phyloP scores from a whole-genome alignment of 306 rosid species.

The Trifolium subterraneum region DNA sequence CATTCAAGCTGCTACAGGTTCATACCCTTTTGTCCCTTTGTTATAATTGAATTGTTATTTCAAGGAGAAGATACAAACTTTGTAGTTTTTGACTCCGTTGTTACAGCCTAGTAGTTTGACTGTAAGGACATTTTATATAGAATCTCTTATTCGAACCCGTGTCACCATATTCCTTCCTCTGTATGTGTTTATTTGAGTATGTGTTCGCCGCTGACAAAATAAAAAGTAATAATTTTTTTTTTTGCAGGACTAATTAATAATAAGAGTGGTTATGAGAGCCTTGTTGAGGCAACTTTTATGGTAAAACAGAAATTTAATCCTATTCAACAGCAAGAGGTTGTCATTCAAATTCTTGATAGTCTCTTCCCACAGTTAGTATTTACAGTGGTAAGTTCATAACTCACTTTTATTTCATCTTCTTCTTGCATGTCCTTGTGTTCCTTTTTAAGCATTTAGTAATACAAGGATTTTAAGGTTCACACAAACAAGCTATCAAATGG shows the following conservation, averaged over 20 bases:
- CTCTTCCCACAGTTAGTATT: slow-evolving; percentile 75
- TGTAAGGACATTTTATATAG: too few species aligned
- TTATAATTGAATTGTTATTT: not conserved
- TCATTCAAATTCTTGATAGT: slow-evolving; percentile 62
- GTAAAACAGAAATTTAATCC: slow-evolving; percentile 55
- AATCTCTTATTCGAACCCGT: too few species aligned
- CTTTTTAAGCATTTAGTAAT: not conserved
- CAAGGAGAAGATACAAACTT: not conserved
- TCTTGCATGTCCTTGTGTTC: not conserved
- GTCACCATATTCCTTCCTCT: too few species aligned
- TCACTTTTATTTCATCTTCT: slow-evolving; percentile 27
- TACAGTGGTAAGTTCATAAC: slow-evolving; percentile 56
- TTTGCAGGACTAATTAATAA: slow-evolving; percentile 64
- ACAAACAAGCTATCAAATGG: too few species aligned
- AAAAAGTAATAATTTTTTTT: not conserved
- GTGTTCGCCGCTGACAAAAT: too few species aligned
- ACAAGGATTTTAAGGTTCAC: too few species aligned
- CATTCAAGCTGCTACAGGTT: slow-evolving; percentile 89
- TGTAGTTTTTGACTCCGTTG: too few species aligned
- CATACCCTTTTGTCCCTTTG: not conserved
- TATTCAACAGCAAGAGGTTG: slow-evolving; percentile 57
- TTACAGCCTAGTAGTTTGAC: too few species aligned
- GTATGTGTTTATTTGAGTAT: too few species aligned
- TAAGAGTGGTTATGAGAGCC: slow-evolving; percentile 77
- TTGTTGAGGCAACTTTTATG: slow-evolving; percentile 74